Evolutionary conservation across 2,329 filamentous ascomycete species (phyloP).

Genomic region (Phaeosphaeriaceae sp.): DNA sequence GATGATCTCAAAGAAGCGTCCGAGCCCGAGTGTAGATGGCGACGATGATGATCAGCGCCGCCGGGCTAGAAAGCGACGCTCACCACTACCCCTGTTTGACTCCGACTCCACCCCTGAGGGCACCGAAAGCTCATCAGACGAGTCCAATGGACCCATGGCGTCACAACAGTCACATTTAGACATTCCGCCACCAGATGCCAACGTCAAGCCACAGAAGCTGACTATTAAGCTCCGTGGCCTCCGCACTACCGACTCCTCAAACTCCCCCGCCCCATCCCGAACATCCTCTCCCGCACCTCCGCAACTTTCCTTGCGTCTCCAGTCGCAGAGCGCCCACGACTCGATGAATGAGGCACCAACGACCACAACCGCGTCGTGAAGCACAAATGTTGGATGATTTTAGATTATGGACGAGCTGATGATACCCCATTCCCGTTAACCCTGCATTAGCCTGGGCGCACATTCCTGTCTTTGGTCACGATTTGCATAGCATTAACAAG

Average conservation of each 20-base stretch:
- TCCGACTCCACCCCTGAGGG: constrained; percentile 48
- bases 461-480: constrained; percentile 23
- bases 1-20: constrained; percentile 51
- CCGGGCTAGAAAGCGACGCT: constrained; percentile 62
- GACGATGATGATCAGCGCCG: constrained; percentile 58
- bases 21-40: constrained; percentile 59
- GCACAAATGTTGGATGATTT: constrained; percentile 6
- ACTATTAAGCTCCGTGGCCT: constrained; percentile 43
- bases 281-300: constrained; percentile 23
- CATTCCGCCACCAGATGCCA: constrained; percentile 23
- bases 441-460: constrained; percentile 37
- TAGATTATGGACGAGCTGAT: constrained; percentile 22
- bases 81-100: constrained; percentile 54
- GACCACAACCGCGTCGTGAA: constrained; percentile 13
- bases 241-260: constrained; percentile 35
- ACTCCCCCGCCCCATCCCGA: constrained; percentile 27
- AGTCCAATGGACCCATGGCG: constrained; percentile 37
- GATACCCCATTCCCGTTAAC: constrained; percentile 20
- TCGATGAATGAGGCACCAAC: constrained; percentile 11
- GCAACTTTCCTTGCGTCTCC: constrained; percentile 1
- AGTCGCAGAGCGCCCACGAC: not conserved
- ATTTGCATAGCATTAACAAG: constrained; percentile 43
- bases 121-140: constrained; percentile 46
- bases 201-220: constrained; percentile 34
- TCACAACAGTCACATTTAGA: constrained; percentile 35